These are phyloP conservation scores for Hibiscus trionum DNA, from an alignment of 345 rosid genomes.

Conservation along the genomic window DNA sequence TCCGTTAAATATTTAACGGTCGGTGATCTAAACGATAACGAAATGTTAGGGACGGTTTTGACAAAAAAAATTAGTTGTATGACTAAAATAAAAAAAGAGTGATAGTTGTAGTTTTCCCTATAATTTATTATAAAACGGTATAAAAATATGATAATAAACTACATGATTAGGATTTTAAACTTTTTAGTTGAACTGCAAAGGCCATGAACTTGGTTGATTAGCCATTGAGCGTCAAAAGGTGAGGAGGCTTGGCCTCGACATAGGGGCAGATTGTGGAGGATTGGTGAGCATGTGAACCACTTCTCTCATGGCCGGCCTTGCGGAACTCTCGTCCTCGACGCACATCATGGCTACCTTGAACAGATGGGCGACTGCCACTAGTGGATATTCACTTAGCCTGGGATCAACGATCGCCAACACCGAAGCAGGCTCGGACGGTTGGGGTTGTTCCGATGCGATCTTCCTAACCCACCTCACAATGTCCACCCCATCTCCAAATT, in stretches of 20 bases:
- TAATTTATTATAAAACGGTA: no score
- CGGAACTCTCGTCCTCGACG: slow-evolving; percentile 61
- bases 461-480: slow-evolving; percentile 87
- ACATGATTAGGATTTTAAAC: no score
- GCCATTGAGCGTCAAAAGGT: slow-evolving; percentile 7
- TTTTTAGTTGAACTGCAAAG: neutral
- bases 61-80: no score
- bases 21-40: no score
- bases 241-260: slow-evolving; percentile 28
- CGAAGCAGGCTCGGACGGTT: slow-evolving; percentile 53
- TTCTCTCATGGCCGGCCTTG: slow-evolving; percentile 82
- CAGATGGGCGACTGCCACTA: slow-evolving; percentile 47
- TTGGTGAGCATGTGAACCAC: slow-evolving; percentile 76
- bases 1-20: no score
- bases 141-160: no score
- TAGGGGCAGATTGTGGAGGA: slow-evolving; percentile 46
- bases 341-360: slow-evolving; percentile 77
- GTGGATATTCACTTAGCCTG: slow-evolving; percentile 55
- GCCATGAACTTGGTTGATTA: neutral
- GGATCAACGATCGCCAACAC: slow-evolving; percentile 56
- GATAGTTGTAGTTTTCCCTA: slow-evolving; percentile 35
- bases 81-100: no score
- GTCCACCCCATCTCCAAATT: slow-evolving; percentile 88
- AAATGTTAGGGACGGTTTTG: no score
- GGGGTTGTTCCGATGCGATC: slow-evolving; percentile 49